Percentiles rank a stretch among this genome's conserved stretches.
phyloP scores from a whole-genome alignment of 345 rosid species.

The Eucalyptus paniculata region DNA sequence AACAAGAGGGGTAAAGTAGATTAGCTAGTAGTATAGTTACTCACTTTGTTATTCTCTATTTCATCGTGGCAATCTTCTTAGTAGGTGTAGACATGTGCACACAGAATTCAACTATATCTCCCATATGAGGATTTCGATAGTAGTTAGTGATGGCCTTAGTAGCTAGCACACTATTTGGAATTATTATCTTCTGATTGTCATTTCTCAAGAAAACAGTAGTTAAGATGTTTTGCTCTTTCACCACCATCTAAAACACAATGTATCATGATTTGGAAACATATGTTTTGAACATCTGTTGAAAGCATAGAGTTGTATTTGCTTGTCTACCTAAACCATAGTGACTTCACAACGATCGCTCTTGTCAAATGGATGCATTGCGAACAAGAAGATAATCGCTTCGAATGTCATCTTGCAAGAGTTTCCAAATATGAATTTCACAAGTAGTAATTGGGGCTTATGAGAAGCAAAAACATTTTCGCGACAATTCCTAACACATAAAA shows the following conservation, averaged over 20 bases:
- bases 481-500: conserved; percentile 14
- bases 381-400: conserved; percentile 25
- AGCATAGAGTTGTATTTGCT: too few species aligned
- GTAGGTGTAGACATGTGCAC: too few species aligned
- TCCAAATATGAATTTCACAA: conserved; percentile 22
- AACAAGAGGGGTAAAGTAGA: too few species aligned
- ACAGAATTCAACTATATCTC: conserved; percentile 5
- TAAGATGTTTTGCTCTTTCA: conserved; percentile 28
- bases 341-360: too few species aligned
- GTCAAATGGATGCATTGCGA: conserved; percentile 17
- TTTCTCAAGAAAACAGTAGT: conserved; percentile 17
- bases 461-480: conserved; percentile 2
- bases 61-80: too few species aligned
- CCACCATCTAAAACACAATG: conserved; percentile 9
- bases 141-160: conserved; percentile 20
- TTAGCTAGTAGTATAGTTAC: too few species aligned
- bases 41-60: too few species aligned
- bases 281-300: neutral
- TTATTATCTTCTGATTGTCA: conserved; percentile 19
- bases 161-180: conserved; percentile 13
- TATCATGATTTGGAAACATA: too few species aligned
- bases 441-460: conserved; percentile 13
- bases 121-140: conserved; percentile 7
- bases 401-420: conserved; percentile 23
- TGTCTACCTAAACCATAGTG: too few species aligned